Percentiles rank a stretch among this genome's conserved stretches.
Evolutionary conservation across 345 rosid species (phyloP).

Genomic region (Theobroma cacao): DNA sequence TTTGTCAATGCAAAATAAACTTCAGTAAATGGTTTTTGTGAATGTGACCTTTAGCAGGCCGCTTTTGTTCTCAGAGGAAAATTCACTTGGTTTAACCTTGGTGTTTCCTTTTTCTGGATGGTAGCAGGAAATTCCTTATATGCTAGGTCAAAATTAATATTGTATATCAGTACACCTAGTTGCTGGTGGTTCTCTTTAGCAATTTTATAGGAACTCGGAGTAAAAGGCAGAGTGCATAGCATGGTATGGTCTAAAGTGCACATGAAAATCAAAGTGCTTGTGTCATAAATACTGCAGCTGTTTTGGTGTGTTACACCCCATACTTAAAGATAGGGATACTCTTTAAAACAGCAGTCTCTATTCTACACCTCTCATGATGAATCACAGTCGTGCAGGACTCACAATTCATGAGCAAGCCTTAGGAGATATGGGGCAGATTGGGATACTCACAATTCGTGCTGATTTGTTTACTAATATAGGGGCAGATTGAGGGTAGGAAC

Average conservation of each 20-base stretch:
- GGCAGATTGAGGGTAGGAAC: neutral
- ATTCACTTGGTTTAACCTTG: neutral
- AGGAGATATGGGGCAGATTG: no score
- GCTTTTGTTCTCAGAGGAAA: neutral
- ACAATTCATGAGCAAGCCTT: no score
- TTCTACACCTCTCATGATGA: no score
- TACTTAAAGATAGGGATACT: no score
- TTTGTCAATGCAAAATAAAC: constrained; percentile 33
- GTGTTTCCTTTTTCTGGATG: neutral
- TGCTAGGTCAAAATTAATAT: neutral
- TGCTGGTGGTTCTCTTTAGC: neutral
- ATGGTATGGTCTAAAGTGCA: neutral
- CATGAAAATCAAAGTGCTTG: neutral
- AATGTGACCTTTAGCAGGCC: constrained; percentile 18
- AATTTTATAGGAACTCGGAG: neutral
- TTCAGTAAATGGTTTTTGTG: constrained; percentile 20
- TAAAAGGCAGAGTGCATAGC: neutral
- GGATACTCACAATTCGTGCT: no score
- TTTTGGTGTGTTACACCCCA: neutral
- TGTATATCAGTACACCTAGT: neutral
- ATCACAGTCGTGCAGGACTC: no score
- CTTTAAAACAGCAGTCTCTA: no score
- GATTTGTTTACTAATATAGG: neutral
- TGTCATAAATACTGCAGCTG: neutral
- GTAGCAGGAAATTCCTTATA: neutral